Base-by-base conservation (phyloP, 1,284 basidiomycete genomes). In the Prillingera fragicola region DNA sequence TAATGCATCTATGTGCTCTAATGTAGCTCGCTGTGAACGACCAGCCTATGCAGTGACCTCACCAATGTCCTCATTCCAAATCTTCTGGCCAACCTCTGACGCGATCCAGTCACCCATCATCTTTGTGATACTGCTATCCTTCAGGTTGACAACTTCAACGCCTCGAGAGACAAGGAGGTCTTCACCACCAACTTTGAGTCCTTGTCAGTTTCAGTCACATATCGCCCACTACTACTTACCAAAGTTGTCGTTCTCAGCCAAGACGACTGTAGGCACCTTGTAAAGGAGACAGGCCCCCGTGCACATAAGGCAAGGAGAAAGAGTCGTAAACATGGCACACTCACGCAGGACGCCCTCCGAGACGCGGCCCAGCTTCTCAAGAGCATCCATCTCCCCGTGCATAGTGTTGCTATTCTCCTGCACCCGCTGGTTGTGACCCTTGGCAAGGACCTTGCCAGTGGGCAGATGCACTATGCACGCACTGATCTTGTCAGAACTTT, bases 1-100 rank as follows among this genome's bases (percentile, higher is more conserved):
- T n/a, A n/a, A n/a, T n/a, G n/a, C n/a, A n/a, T n/a, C n/a, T 32
- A 15, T 7, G 31, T 8, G 33, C 17, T 19, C 19, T 5, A 21
- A 34, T 18, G 29, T 17, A 31, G n/a, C 14, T 17, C 13, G 25
- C 5, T 17, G 7, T 31, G n/a, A 31, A 31, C 29, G n/a, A n/a
- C 12, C 8, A 29, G 27, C 27, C 27, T 5, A 29, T 9, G 12
- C 22, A 19, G 18, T 33, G 12, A 59, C 43, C 43, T 60, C 57
- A 19, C 63, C 63, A 19, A 65, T 65, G 47, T 65, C 63, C 52
- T 65, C 63, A 39, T 57, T 57, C 63, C 63, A 65, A 6, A 58
- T 48, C 33, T 46, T 45, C 12, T 33, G 10, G 1, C 61, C 63
- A 3, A 38, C 41, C 5, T 43, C 41, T 28, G 52, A 51, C 18